A percentile compares a stretch with the other conserved stretches of the same genome.
phyloP scores from a whole-genome alignment of 306 rosid genomes.

The Trifolium repens region DNA sequence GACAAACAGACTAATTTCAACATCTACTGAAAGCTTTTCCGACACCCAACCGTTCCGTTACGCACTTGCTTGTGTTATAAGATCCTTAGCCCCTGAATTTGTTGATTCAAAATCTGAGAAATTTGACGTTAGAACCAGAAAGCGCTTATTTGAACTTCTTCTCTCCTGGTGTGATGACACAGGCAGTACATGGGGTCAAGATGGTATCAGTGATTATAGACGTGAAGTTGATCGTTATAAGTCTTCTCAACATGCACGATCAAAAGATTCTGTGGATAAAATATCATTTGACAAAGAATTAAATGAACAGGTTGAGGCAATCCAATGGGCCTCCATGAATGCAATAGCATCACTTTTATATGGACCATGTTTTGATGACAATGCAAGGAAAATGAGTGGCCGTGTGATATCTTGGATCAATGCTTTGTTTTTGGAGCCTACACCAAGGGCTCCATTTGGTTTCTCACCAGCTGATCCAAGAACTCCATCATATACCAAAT shows the following conservation, averaged over 20 bases:
- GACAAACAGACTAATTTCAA: constrained; percentile 66
- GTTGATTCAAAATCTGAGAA: constrained; percentile 95
- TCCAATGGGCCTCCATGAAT: constrained; percentile 99
- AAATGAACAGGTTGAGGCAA: constrained; percentile 95
- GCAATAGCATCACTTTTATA: constrained; percentile 97
- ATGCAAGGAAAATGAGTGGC: constrained; percentile 99
- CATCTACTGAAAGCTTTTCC: constrained; percentile 84
- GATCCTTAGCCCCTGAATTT: constrained; percentile 96
- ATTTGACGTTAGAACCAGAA: constrained; percentile 93
- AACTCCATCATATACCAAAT: constrained; percentile 95
- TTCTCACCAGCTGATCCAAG: constrained; percentile 98
- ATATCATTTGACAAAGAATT: constrained; percentile 94
- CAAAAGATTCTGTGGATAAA: constrained; percentile 98
- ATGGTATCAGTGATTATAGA: constrained; percentile 86
- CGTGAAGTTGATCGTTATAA: constrained; percentile 99
- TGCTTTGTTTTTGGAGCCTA: constrained; percentile 90
- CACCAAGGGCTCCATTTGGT: constrained; percentile 97
- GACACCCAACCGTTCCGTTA: constrained; percentile 97
- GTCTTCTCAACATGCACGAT: constrained; percentile 94
- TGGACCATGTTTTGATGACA: constrained; percentile 99
- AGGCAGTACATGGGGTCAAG: constrained; percentile 81
- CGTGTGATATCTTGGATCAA: constrained; percentile 96
- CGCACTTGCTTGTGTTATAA: constrained; percentile 94
- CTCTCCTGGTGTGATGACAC: constrained; percentile 95
- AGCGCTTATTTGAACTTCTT: constrained; percentile 90